A percentile compares a stretch with the other conserved stretches of the same genome.
These are phyloP conservation scores for Cicer bijugum DNA, from an alignment of 306 rosid species.

Conservation along the genomic window DNA sequence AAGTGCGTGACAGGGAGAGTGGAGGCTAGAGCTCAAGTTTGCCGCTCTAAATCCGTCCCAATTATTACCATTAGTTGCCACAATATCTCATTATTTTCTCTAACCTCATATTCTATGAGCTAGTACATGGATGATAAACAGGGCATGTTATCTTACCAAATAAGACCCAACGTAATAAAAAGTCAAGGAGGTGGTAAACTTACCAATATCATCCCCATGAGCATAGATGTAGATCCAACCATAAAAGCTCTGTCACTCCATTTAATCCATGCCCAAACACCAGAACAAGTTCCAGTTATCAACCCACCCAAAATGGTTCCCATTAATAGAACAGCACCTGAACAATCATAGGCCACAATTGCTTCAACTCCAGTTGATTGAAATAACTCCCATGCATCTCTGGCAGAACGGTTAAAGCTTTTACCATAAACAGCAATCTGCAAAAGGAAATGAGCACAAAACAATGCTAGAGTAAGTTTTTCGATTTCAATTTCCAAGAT, in stretches of 20 bases:
- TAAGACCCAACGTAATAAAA: conserved; percentile 1
- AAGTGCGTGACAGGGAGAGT: too few relatives aligned
- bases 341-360: conserved; percentile 89
- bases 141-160: not conserved
- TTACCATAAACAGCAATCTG: conserved; percentile 96
- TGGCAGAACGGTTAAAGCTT: conserved; percentile 89
- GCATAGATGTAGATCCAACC: conserved; percentile 91
- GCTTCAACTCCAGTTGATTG: conserved; percentile 99
- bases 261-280: conserved; percentile 88
- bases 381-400: conserved; percentile 99
- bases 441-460: conserved; percentile 31
- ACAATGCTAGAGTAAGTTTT: conserved; percentile 33
- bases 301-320: conserved; percentile 86
- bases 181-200: conserved; percentile 41
- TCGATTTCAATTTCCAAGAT: conserved; percentile 4
- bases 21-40: too few relatives aligned
- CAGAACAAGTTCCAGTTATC: conserved; percentile 91
- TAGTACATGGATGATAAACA: not conserved
- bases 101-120: not conserved
- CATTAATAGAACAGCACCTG: conserved; percentile 94
- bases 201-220: conserved; percentile 99
- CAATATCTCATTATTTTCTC: not conserved
- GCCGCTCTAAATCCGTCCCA: too few relatives aligned
- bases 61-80: not conserved
- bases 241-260: conserved; percentile 77